Conservation (phyloP, 345 rosid species). For the Aethionema arabicum region DNA sequence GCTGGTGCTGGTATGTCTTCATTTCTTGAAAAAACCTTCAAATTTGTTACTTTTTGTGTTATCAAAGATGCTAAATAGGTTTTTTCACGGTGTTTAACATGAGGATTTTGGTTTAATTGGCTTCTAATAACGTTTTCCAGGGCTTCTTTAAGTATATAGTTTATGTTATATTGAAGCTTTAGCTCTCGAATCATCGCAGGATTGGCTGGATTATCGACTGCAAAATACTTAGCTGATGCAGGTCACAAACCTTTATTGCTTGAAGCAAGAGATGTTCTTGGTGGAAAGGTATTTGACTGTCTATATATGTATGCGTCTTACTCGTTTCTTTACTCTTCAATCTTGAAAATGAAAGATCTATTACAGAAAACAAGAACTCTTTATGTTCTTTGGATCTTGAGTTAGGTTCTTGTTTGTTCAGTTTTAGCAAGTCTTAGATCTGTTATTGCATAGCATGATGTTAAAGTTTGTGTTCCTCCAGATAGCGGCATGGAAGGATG, state of each 20-base stretch:
- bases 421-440: not conserved
- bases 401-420: slow-evolving; percentile 13
- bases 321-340: slow-evolving; percentile 1
- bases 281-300: slow-evolving; percentile 73
- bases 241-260: slow-evolving; percentile 81
- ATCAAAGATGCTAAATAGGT: too few relatives aligned
- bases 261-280: slow-evolving; percentile 92
- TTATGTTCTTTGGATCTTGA: slow-evolving; percentile 9
- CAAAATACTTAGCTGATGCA: slow-evolving; percentile 92
- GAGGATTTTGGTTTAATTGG: too few relatives aligned
- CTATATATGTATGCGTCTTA: slow-evolving; percentile 1
- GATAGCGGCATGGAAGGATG: slow-evolving; percentile 98
- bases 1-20: slow-evolving; percentile 82
- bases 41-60: too few relatives aligned
- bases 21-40: not conserved
- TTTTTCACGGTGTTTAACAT: too few relatives aligned
- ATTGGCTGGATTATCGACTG: slow-evolving; percentile 93
- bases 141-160: not conserved
- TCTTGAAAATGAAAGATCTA: too few relatives aligned
- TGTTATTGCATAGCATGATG: not conserved
- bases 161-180: slow-evolving; percentile 1
- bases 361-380: not conserved
- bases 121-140: too few relatives aligned
- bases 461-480: slow-evolving; percentile 31
- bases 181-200: slow-evolving; percentile 45